Evolutionary conservation across 2,329 filamentous ascomycete species (phyloP).

Genomic region (Aureobasidium lini): DNA sequence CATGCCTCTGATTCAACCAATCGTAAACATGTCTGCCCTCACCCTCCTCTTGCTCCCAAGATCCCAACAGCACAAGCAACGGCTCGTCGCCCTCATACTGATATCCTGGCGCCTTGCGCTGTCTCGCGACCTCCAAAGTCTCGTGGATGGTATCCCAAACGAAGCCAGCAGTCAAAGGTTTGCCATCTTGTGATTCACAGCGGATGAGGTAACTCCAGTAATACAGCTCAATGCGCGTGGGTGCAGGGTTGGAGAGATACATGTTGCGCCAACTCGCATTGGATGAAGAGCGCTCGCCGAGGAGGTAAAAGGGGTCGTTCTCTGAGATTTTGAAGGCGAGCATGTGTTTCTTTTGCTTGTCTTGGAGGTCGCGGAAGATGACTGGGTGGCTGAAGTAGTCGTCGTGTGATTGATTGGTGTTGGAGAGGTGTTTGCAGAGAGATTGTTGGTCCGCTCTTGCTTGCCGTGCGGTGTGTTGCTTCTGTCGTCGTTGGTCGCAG

Average conservation of each 20-base stretch:
- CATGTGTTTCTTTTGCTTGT: constrained; percentile 7
- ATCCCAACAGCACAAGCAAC: constrained; percentile 7
- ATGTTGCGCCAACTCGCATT: constrained; percentile 5
- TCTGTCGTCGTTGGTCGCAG: constrained; percentile 8
- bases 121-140: constrained; percentile 6
- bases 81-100: constrained; percentile 9
- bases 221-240: constrained; percentile 7
- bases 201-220: constrained; percentile 11
- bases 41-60: constrained; percentile 4
- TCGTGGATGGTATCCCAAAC: constrained; percentile 10
- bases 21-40: constrained; percentile 6
- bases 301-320: constrained; percentile 8
- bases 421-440: background rate
- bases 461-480: background rate
- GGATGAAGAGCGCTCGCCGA: background rate
- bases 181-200: constrained; percentile 11
- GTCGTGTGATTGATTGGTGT: background rate
- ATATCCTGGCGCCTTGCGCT: constrained; percentile 7
- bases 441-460: background rate
- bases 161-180: constrained; percentile 5
- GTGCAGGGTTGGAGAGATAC: constrained; percentile 10
- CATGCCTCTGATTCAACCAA: constrained; percentile 11
- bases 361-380: constrained; percentile 8
- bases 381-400: constrained; percentile 4
- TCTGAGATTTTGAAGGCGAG: constrained; percentile 10